Conservation (phyloP, 352 stramenopile genomes). For the Phytopythium vexans region DNA sequence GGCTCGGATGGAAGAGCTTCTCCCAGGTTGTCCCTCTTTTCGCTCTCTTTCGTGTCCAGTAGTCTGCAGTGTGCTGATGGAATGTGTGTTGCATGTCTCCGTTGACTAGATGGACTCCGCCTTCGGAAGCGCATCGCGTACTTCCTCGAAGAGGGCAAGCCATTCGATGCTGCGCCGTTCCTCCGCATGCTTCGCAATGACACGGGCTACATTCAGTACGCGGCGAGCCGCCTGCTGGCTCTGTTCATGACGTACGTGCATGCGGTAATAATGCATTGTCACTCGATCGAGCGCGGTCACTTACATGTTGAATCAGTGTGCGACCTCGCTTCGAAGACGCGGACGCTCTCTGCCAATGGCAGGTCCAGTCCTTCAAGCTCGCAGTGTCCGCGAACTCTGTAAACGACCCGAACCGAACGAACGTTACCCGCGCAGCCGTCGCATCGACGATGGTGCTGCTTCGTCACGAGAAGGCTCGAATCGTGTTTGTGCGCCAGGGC, state of each 20-base stretch:
- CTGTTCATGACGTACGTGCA: slow-evolving; percentile 74
- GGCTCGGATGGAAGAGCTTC: slow-evolving; percentile 82
- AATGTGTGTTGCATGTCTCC: slow-evolving; percentile 1
- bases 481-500: slow-evolving; percentile 88
- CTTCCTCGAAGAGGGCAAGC: slow-evolving; percentile 73
- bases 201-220: slow-evolving; percentile 83
- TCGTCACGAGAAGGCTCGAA: slow-evolving; percentile 82
- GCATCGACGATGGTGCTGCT: slow-evolving; percentile 92
- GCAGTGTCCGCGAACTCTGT: slow-evolving; percentile 39
- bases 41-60: neutral
- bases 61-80: slow-evolving; percentile 3
- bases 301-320: slow-evolving; percentile 33
- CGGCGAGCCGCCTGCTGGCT: slow-evolving; percentile 72
- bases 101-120: slow-evolving; percentile 57
- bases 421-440: slow-evolving; percentile 83
- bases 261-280: neutral
- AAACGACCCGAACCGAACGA: slow-evolving; percentile 67
- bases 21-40: slow-evolving; percentile 43
- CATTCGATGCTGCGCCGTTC: slow-evolving; percentile 75
- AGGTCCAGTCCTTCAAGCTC: slow-evolving; percentile 70
- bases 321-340: slow-evolving; percentile 77
- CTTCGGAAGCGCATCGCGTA: slow-evolving; percentile 76
- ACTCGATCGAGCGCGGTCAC: neutral
- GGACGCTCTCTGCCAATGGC: slow-evolving; percentile 75
- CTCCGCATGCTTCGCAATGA: slow-evolving; percentile 83